Percentiles rank a stretch among this genome's conserved stretches.
Evolutionary conservation across 805 yeast species (phyloP).

Genomic region (Nakazawaea ambrosiae): DNA sequence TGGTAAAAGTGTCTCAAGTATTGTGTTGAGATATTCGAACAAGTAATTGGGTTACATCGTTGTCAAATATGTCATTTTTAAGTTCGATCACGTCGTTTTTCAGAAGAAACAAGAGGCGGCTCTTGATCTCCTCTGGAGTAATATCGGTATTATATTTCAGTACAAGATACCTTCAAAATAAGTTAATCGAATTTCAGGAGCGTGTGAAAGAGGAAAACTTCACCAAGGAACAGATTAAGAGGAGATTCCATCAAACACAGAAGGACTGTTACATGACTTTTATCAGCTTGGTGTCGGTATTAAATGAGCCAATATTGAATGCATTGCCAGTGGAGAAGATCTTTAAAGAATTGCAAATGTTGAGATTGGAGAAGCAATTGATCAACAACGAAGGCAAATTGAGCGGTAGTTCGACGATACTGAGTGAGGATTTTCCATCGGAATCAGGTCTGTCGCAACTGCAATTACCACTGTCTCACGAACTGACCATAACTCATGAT

Average conservation of each 20-base stretch:
- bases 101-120: conserved; percentile 36
- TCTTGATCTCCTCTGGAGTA: conserved; percentile 36
- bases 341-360: conserved; percentile 60
- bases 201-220: conserved; percentile 49
- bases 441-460: conserved; percentile 14
- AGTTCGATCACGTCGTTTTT: conserved; percentile 29
- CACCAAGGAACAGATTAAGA: conserved; percentile 61
- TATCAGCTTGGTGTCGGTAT: conserved; percentile 72
- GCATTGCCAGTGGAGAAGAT: conserved; percentile 65
- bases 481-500: conserved; percentile 14
- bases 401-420: conserved; percentile 17
- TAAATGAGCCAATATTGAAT: conserved; percentile 56
- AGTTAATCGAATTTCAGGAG: conserved; percentile 43
- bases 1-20: no score
- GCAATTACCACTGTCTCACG: conserved; percentile 14
- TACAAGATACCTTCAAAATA: conserved; percentile 33
- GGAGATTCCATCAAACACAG: conserved; percentile 87
- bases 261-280: conserved; percentile 83
- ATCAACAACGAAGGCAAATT: conserved; percentile 12
- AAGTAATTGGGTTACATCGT: no score
- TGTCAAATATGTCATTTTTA: no score
- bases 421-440: conserved; percentile 34
- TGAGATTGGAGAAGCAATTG: conserved; percentile 33
- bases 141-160: conserved; percentile 37
- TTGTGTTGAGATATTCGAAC: no score